These are phyloP conservation scores for Telopea speciosissima DNA, from an alignment of 177 flowering plant genomes.

Conservation along the genomic window DNA sequence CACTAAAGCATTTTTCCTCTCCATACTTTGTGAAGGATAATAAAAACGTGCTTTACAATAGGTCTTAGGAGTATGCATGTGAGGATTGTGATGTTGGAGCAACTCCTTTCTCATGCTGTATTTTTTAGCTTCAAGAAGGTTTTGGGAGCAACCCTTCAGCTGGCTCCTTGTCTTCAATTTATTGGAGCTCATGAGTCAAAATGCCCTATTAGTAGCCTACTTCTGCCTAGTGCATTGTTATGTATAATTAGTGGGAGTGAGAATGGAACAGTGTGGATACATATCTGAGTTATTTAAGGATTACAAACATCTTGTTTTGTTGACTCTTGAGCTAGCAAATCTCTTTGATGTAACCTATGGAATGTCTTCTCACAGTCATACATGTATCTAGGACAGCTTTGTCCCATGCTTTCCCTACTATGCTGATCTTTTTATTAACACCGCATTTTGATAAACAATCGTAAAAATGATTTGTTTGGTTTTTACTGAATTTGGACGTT, in stretches of 20 bases:
- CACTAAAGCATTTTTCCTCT: too few species aligned
- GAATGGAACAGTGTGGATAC: not conserved
- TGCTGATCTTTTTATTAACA: not conserved
- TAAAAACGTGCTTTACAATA: too few species aligned
- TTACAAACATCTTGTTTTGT: too few species aligned
- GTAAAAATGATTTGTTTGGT: not conserved
- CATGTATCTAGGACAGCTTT: not conserved
- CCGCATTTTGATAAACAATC: not conserved
- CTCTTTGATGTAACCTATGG: not conserved
- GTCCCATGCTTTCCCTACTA: not conserved
- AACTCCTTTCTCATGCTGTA: too few species aligned
- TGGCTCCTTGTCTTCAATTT: too few species aligned
- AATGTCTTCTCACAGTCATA: not conserved
- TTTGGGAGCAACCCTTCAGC: too few species aligned
- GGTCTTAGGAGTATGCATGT: too few species aligned
- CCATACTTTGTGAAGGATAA: too few species aligned
- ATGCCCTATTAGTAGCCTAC: not conserved
- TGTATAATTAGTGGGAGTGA: not conserved
- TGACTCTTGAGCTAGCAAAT: not conserved
- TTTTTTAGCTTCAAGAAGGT: too few species aligned
- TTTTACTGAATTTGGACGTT: not conserved
- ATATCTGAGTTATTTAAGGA: too few species aligned
- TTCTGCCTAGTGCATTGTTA: too few species aligned
- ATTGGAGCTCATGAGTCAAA: not conserved
- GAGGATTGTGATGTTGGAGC: too few species aligned